These are phyloP conservation scores for Jackrogersella minutella DNA, from an alignment of 495 filamentous ascomycete species.

Conservation along the genomic window DNA sequence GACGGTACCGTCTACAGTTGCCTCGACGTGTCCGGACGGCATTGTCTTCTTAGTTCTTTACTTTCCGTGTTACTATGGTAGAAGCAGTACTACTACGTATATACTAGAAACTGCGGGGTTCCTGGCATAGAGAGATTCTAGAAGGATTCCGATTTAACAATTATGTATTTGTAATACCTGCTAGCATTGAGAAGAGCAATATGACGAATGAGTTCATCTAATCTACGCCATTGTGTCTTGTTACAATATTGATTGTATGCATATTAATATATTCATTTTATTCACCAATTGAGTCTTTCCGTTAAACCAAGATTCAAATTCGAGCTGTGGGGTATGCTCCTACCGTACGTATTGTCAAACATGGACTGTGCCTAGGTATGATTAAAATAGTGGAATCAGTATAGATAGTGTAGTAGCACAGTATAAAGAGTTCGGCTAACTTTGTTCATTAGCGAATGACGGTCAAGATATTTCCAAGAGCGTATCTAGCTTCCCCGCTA, in stretches of 20 bases:
- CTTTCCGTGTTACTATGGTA: background rate
- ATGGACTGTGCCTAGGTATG: background rate
- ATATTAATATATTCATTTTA: too few relatives aligned
- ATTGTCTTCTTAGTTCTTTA: conserved; percentile 20
- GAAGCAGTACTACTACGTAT: too few relatives aligned
- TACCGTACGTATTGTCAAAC: background rate
- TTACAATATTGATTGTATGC: too few relatives aligned
- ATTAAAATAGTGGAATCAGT: background rate
- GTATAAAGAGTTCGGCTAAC: conserved; percentile 15
- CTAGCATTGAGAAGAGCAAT: background rate
- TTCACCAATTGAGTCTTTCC: background rate
- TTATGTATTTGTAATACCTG: background rate
- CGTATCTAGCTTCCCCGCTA: conserved; percentile 22
- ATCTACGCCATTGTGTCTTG: too few relatives aligned
- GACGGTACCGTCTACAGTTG: conserved; percentile 63
- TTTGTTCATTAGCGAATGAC: conserved; percentile 26
- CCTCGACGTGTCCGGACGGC: conserved; percentile 59
- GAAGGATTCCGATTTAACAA: background rate
- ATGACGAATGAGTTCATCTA: background rate
- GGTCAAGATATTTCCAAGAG: conserved; percentile 36
- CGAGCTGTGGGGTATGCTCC: background rate
- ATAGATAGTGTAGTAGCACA: background rate
- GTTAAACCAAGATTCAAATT: background rate
- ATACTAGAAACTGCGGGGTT: conserved; percentile 10
- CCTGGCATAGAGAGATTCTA: background rate